These are phyloP conservation scores for Tulasnella sp. DNA, from an alignment of 768 basidiomycete genomes.

Conservation along the genomic window DNA sequence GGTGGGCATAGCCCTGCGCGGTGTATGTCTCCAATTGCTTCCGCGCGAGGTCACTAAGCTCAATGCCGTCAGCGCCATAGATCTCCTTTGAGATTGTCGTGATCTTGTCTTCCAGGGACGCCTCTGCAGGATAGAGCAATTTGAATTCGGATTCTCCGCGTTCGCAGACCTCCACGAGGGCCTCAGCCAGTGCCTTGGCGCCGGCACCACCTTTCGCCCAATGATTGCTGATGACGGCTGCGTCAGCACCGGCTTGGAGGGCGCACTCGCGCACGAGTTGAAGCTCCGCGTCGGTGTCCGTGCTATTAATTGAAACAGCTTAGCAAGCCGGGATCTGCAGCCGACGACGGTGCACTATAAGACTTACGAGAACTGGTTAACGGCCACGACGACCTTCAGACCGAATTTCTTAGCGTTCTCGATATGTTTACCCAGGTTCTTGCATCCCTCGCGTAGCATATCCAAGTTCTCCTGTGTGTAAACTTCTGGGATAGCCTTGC, in stretches of 20 bases:
- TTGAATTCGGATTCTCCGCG: conserved; percentile 72
- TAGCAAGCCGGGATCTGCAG: neutral
- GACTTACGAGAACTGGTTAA: conserved; percentile 90
- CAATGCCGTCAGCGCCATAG: conserved; percentile 89
- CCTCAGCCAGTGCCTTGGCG: conserved; percentile 83
- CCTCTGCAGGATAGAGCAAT: conserved; percentile 85
- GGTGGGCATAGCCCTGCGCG: conserved; percentile 73
- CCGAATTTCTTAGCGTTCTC: conserved; percentile 94
- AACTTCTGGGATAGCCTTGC: conserved; percentile 87
- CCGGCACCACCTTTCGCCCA: conserved; percentile 96
- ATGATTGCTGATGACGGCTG: conserved; percentile 92
- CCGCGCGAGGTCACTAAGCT: conserved; percentile 77
- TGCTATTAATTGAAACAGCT: conserved; percentile 44
- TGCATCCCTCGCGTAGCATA: conserved; percentile 84
- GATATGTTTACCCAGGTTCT: conserved; percentile 90
- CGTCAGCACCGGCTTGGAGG: conserved; percentile 83
- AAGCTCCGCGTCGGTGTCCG: conserved; percentile 87
- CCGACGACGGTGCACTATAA: neutral
- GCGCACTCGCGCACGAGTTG: conserved; percentile 77
- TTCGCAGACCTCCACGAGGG: conserved; percentile 84
- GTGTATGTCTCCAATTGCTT: conserved; percentile 89
- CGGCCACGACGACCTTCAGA: conserved; percentile 90
- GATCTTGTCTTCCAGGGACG: conserved; percentile 86
- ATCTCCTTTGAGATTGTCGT: conserved; percentile 80
- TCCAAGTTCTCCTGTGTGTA: conserved; percentile 93